These are phyloP conservation scores for Fusarium ramigenum DNA, from an alignment of 2,329 filamentous ascomycete species.

Conservation along the genomic window DNA sequence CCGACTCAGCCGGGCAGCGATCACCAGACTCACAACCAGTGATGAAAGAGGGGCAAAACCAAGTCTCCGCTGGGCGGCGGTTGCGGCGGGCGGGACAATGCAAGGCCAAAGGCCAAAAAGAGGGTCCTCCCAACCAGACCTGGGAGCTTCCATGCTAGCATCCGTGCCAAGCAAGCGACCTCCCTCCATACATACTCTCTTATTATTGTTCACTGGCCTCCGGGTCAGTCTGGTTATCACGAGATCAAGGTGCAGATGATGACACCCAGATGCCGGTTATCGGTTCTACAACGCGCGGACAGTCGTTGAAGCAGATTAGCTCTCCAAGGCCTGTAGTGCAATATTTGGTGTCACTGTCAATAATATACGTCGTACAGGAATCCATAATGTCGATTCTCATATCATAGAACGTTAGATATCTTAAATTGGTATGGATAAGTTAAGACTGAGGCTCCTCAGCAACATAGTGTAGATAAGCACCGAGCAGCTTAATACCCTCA, in stretches of 20 bases:
- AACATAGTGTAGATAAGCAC: constrained; percentile 95
- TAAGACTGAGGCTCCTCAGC: constrained; percentile 78
- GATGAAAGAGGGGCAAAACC: constrained; percentile 35
- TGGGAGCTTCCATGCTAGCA: background rate
- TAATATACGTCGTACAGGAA: background rate
- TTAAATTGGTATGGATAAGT: constrained; percentile 13
- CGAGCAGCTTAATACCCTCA: constrained; percentile 94
- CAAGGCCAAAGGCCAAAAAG: constrained; percentile 2
- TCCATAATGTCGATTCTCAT: background rate
- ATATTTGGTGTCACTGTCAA: background rate
- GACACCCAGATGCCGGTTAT: background rate
- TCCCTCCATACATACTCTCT: background rate
- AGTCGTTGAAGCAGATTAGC: background rate
- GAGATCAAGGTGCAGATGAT: background rate
- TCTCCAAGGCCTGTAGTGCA: background rate
- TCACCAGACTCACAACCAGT: constrained; percentile 41
- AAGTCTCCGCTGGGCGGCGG: constrained; percentile 3
- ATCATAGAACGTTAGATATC: constrained; percentile 21
- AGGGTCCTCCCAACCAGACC: constrained; percentile 14
- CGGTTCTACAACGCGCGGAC: background rate
- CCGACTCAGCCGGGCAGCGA: constrained; percentile 39
- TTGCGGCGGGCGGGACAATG: constrained; percentile 7
- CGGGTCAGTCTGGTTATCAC: background rate
- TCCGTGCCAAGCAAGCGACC: background rate
- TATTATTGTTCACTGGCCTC: background rate